A percentile compares a stretch with the other conserved stretches of the same genome.
These are phyloP conservation scores for Artomyces pyxidatus DNA, from an alignment of 768 basidiomycete species.

Conservation along the genomic window DNA sequence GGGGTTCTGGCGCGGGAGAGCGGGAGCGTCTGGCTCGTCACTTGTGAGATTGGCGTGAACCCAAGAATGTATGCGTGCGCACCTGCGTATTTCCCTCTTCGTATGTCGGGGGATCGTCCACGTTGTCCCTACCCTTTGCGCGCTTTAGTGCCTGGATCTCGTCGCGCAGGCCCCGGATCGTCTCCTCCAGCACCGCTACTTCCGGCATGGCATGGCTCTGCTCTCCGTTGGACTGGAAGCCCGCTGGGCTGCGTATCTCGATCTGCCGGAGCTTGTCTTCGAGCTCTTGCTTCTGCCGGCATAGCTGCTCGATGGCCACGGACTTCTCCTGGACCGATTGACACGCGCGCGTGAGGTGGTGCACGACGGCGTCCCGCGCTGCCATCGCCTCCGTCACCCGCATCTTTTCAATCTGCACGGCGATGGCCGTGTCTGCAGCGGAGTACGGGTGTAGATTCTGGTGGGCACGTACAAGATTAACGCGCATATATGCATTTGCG, in stretches of 20 bases:
- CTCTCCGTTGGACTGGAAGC: neutral
- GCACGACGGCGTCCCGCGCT: conserved; percentile 15
- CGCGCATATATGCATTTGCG: no score
- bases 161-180: conserved; percentile 6
- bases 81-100: conserved; percentile 11
- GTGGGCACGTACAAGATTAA: neutral
- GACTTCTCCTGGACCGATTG: conserved; percentile 15
- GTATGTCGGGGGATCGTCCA: conserved; percentile 20
- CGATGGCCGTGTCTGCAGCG: conserved; percentile 15
- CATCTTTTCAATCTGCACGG: conserved; percentile 13
- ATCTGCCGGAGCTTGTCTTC: conserved; percentile 24
- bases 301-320: conserved; percentile 7
- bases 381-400: conserved; percentile 12
- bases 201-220: conserved; percentile 10
- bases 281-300: conserved; percentile 12
- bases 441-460: conserved; percentile 9
- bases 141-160: conserved; percentile 23
- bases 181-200: conserved; percentile 30
- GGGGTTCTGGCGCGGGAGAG: conserved; percentile 7
- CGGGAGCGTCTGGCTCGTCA: neutral
- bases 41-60: no score
- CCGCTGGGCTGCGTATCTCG: conserved; percentile 19
- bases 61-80: neutral
- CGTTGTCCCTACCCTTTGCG: conserved; percentile 12
- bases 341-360: conserved; percentile 14